Base-by-base conservation (phyloP, 805 yeast species). In the Candida silvicultrix region DNA sequence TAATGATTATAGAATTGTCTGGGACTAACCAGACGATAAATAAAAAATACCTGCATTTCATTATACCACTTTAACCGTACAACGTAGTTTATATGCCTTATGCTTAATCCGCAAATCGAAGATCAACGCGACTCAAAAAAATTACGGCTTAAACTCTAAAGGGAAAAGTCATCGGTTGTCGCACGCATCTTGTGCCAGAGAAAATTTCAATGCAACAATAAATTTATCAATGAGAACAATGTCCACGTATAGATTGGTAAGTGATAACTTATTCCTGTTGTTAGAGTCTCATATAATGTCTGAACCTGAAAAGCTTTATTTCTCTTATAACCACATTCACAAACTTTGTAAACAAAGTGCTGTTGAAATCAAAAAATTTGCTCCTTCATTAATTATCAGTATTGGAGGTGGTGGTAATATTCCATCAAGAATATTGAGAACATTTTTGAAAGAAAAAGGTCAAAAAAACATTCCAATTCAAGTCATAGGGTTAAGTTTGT, bases 261-360 rank as follows among this genome's bases (percentile, higher is more conserved):
- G n/a, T n/a, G n/a, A n/a, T n/a, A n/a, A n/a, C n/a, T n/a, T n/a
- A n/a, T n/a, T n/a, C n/a, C n/a, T n/a, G n/a, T n/a, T n/a, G n/a
- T n/a, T n/a, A n/a, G n/a, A n/a, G n/a, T 23, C 25, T 9, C 9
- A 23, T 23, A 32, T 20, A 15, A 41, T 41, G 43, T 31, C 43
- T 16, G 60, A 49, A 20, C 50, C 56, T 18, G 74, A 75, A 34
- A 79, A 77, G 58, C 57, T 71, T 42, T 85, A 79, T 66, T 80
- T 87, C 53, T 81, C 90, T 19, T 87, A 87, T 74, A 83, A 87
- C 69, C 75, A 81, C 59, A 80, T 88, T 48, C 96, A 87, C 71
- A 87, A 87, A 70, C 73, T 85, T 49, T 88, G 95, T 63, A 88
- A 85, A 67, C 74, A 77, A 59, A 71, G 79, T 14, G 86, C 88